Evolutionary conservation across 306 rosid genomes (phyloP).

Genomic region (Aeschynomene evenia): DNA sequence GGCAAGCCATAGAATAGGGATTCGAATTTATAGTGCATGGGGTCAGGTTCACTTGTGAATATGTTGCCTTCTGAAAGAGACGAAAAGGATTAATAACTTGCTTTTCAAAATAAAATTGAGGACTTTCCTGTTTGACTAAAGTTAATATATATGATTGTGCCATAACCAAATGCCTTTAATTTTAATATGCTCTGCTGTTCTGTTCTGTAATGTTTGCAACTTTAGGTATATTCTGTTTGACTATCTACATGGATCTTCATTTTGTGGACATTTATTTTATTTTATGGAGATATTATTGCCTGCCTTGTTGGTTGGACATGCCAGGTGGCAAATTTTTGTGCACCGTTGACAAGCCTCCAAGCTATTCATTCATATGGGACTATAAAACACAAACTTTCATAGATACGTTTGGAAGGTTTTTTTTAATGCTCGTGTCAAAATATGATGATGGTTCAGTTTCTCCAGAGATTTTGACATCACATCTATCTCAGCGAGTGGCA

Average conservation of each 20-base stretch:
- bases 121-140: not conserved
- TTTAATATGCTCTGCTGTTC: conserved; percentile 7
- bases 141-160: conserved; percentile 10
- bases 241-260: conserved; percentile 31
- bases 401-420: not conserved
- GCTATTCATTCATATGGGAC: not conserved
- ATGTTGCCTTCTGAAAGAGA: conserved; percentile 35
- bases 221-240: not conserved
- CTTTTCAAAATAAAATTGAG: conserved; percentile 62
- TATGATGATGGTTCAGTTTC: conserved; percentile 29
- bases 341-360: not conserved
- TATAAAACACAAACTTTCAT: not conserved
- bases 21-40: not conserved
- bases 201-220: conserved; percentile 1
- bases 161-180: conserved; percentile 26
- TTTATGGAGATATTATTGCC: not conserved
- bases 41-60: not conserved
- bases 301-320: conserved; percentile 25
- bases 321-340: not conserved
- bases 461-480: conserved; percentile 77
- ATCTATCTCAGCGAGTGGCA: conserved; percentile 65
- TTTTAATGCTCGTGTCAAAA: not conserved
- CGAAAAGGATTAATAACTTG: conserved; percentile 59
- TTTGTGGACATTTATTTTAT: conserved; percentile 9
- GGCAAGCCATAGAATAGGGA: not conserved